Evolutionary conservation across 768 basidiomycete species (phyloP), one percentile per base, ranked within the genome.

Genomic region (Sarcodon aspratus): DNA sequence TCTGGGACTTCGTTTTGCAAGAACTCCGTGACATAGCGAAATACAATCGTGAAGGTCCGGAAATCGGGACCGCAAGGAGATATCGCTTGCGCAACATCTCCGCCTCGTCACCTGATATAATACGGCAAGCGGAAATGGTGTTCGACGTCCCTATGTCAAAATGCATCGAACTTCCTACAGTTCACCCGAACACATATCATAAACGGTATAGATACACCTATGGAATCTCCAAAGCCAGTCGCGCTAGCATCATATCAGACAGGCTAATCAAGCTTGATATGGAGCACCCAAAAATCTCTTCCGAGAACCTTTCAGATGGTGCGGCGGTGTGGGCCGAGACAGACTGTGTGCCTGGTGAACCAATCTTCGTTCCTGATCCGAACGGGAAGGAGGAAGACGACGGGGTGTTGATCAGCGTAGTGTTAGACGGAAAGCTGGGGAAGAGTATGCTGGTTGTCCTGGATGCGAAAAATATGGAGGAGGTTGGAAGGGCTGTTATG

Each of bases 381-480:
- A 38, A 59, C 12, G 51, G 47, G 7, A 10, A 33, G 5, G 50
- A 45, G 0, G 68, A 69, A 43, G 69, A 69, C 45, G 65, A 62
- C 9, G 68, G 68, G 0, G 66, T 69, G 4, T 52, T 69, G 21
- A 44, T 69, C 46, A 65, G 53, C n/a, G 62, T 69, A 11, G 66
- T 66, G 34, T 58, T 69, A 10, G 62, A 69, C 33, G 66, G 60
- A 6, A 53, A 51, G 11, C 11, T 51, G 11, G 62, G 54, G 40
- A 58, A 54, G 54, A 69, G 68, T 32, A 63, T 61, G 49, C 50
- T 69, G 15, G 58, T 69, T 33, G 66, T 67, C 10, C 50, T 69
- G 54, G 64, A 67, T 42, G 66, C 67, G 7, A 57, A 58, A 49
- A 57, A 15, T 9, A 62, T 69, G 68, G 51, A 54, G 33, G 68